Evolutionary conservation across 176 grass and related monocot species (phyloP), one percentile per base, ranked within the genome.

Genomic region (Alloteropsis semialata): DNA sequence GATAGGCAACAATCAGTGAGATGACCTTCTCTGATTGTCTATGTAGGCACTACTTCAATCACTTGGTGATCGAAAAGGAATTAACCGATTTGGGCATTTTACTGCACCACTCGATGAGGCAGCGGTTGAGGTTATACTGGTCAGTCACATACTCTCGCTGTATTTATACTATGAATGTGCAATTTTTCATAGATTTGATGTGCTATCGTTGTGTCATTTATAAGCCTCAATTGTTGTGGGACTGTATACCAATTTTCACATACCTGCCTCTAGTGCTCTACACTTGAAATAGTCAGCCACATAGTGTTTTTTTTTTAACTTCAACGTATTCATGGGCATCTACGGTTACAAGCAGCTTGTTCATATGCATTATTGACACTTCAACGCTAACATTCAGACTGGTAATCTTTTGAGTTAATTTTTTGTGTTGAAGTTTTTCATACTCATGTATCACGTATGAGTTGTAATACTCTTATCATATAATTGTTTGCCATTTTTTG

Each of bases 41-140:
- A 36, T 90, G 56, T 65, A 98, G 96, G 96, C 93, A 21, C 50
- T 98, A 63, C 96, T 98, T 95, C 79, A 98, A 88, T 87, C 96
- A 77, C 96, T 98, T 46, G 92, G 92, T 82, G 96, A 98, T 60
- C 82, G 92, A 44, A 98, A 95, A 51, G 96, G 89, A 85, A 98
- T 98, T 46, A 87, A 93, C 27, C 75, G 92, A 33, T 95, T 98
- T 73, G 96, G 96, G 2, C 96, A 98, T 89, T 95, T 98, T 88
- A 84, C 87, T 65, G 92, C 92, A 46, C 96, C 92, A 48, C 93
- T 95, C 78, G 96, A 98, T 86, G 96, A 98, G 80, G 91, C 96
- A 58, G 91, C 93, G 8, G 81, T 93, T 81, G 85, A 98, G 84
- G 93, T 95, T 87, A 93, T 95, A 93, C 76, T 98, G 87, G 96